Percentiles rank a stretch among this genome's conserved stretches.
These are phyloP conservation scores for Saprolegnia parasitica DNA, from an alignment of 352 stramenopile species.

Conservation along the genomic window DNA sequence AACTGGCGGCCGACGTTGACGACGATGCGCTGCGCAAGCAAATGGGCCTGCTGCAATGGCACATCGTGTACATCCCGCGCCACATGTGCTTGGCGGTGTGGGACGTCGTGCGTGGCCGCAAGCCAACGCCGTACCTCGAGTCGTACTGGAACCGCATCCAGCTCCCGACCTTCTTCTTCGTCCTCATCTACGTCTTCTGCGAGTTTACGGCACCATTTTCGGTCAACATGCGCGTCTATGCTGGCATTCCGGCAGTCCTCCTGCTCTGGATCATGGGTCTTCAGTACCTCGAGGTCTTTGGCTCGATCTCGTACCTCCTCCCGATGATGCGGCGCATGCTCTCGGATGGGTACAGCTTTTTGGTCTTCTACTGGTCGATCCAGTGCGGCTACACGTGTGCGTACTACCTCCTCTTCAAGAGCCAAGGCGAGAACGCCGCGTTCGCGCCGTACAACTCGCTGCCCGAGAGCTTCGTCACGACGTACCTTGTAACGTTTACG, in stretches of 20 bases:
- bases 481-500: slow-evolving; percentile 15
- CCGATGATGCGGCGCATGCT: slow-evolving; percentile 18
- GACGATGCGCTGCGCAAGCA: background rate
- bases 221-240: background rate
- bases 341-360: slow-evolving; percentile 17
- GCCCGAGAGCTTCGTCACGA: slow-evolving; percentile 9
- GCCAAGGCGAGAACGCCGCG: background rate
- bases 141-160: slow-evolving; percentile 11
- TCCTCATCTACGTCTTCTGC: background rate
- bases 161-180: background rate
- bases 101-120: background rate
- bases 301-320: background rate
- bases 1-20: background rate
- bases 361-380: slow-evolving; percentile 11
- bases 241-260: background rate
- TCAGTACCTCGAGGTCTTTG: slow-evolving; percentile 17
- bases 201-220: background rate
- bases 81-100: too few species aligned
- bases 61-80: too few species aligned
- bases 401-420: slow-evolving; percentile 17
- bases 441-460: background rate
- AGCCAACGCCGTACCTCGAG: slow-evolving; percentile 4
- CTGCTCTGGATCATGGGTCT: background rate
- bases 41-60: background rate
- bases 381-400: slow-evolving; percentile 6